Conservation (phyloP, 2,329 filamentous ascomycete genomes). For the Sarocladium kiliense region DNA sequence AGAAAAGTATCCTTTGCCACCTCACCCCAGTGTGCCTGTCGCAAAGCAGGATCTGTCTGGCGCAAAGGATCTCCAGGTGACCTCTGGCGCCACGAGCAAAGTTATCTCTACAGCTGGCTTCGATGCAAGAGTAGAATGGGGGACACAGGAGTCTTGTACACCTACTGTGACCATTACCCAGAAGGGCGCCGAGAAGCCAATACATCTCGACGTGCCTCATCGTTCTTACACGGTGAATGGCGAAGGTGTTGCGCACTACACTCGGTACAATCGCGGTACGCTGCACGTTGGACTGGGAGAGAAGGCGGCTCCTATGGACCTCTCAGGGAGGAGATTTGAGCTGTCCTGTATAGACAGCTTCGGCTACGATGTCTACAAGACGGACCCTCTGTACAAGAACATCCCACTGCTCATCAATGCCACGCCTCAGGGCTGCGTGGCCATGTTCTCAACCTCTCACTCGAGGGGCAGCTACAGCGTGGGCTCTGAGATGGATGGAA, state of each 20-base stretch:
- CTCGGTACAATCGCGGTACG: slow-evolving; percentile 53
- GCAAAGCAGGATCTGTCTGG: slow-evolving; percentile 29
- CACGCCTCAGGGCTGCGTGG: slow-evolving; percentile 58
- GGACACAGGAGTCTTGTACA: slow-evolving; percentile 6
- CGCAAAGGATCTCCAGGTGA: slow-evolving; percentile 24
- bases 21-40: slow-evolving; percentile 54
- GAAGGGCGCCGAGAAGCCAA: slow-evolving; percentile 36
- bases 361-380: slow-evolving; percentile 65
- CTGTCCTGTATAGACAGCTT: slow-evolving; percentile 68
- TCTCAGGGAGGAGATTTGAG: slow-evolving; percentile 60
- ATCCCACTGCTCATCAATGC: slow-evolving; percentile 68
- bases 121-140: slow-evolving; percentile 12
- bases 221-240: slow-evolving; percentile 63
- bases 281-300: slow-evolving; percentile 68
- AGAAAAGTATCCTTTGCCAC: slow-evolving; percentile 55
- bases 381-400: slow-evolving; percentile 71
- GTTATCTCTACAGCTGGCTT: slow-evolving; percentile 27
- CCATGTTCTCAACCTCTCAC: slow-evolving; percentile 63
- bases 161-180: slow-evolving; percentile 54
- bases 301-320: slow-evolving; percentile 68
- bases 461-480: slow-evolving; percentile 59
- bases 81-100: slow-evolving; percentile 26
- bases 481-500: slow-evolving; percentile 68
- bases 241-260: slow-evolving; percentile 59
- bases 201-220: slow-evolving; percentile 58